phyloP scores from a whole-genome alignment of 2,329 filamentous ascomycete genomes.

The Phaeophleospora eucalypticola region DNA sequence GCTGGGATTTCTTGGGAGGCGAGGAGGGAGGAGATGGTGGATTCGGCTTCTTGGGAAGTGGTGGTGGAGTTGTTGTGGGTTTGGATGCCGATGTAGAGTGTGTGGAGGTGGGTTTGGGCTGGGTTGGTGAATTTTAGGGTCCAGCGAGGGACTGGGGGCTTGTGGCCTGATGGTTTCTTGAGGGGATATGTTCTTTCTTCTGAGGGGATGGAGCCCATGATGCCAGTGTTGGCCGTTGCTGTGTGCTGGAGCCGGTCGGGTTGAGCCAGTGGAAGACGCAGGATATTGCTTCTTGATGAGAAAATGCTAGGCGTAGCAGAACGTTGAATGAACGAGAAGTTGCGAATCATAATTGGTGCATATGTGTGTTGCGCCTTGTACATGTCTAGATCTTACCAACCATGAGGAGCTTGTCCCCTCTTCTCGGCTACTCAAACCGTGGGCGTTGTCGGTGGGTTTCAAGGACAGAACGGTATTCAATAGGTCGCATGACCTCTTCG shows the following conservation, averaged over 20 bases:
- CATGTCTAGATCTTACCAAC: neutral
- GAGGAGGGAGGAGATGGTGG: constrained; percentile 24
- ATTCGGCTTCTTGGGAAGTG: constrained; percentile 13
- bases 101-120: constrained; percentile 25
- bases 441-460: no score
- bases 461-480: no score
- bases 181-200: constrained; percentile 30
- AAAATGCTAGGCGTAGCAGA: no score
- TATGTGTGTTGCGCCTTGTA: no score
- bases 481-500: no score
- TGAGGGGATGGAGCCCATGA: constrained; percentile 13
- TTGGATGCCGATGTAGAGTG: constrained; percentile 34
- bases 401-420: neutral
- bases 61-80: constrained; percentile 17
- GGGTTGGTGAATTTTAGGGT: constrained; percentile 25
- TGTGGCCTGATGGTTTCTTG: constrained; percentile 32
- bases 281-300: no score
- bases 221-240: neutral
- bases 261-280: no score
- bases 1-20: constrained; percentile 3
- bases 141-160: constrained; percentile 34
- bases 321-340: no score
- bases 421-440: neutral
- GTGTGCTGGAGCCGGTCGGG: constrained; percentile 1
- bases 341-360: no score